These are phyloP conservation scores for Blastobotrys americana DNA, from an alignment of 805 yeast species.

Conservation along the genomic window DNA sequence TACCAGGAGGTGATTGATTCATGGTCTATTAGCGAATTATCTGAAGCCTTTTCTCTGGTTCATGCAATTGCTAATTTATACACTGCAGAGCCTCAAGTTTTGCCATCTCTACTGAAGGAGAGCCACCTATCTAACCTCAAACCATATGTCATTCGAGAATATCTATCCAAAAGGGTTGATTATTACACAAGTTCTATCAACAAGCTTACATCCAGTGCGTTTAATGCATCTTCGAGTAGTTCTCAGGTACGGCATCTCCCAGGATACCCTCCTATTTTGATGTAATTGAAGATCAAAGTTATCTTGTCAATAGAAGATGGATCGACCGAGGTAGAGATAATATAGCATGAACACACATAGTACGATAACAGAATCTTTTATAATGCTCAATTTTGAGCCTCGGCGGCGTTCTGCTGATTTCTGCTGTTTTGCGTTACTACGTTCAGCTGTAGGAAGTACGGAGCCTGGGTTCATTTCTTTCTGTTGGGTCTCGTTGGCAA, in stretches of 20 bases:
- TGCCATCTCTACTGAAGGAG: constrained; percentile 71
- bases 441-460: too few relatives aligned
- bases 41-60: constrained; percentile 59
- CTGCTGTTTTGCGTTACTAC: too few relatives aligned
- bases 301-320: too few relatives aligned
- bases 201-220: constrained; percentile 2
- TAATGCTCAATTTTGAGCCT: not conserved
- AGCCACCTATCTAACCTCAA: constrained; percentile 55
- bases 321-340: not conserved
- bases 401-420: too few relatives aligned
- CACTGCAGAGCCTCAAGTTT: constrained; percentile 73
- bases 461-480: too few relatives aligned
- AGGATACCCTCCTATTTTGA: not conserved
- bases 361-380: not conserved
- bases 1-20: constrained; percentile 61
- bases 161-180: constrained; percentile 63
- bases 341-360: not conserved
- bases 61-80: constrained; percentile 79
- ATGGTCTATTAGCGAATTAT: constrained; percentile 56
- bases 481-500: too few relatives aligned
- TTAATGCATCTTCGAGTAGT: not conserved
- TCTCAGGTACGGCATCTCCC: not conserved
- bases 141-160: constrained; percentile 47
- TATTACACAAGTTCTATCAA: constrained; percentile 46
- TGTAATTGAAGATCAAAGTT: not conserved